These are phyloP conservation scores for Fusarium sp. DNA, from an alignment of 2,329 filamentous ascomycete genomes.

Conservation along the genomic window DNA sequence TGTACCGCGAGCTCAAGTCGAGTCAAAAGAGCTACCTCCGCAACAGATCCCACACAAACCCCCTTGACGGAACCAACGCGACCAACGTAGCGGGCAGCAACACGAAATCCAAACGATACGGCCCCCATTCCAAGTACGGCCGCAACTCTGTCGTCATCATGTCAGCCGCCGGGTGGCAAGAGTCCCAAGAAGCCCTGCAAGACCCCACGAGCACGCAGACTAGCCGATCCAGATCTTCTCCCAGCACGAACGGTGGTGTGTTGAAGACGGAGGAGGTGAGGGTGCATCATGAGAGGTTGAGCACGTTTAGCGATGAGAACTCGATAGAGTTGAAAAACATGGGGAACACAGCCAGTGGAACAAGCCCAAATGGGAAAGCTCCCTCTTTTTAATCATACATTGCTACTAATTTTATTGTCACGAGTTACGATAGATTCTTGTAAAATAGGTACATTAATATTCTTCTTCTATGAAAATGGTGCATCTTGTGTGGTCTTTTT, in stretches of 20 bases:
- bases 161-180: slow-evolving; percentile 47
- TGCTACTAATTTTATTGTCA: neutral
- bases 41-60: slow-evolving; percentile 36
- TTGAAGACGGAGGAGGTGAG: slow-evolving; percentile 49
- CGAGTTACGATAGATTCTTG: neutral
- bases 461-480: neutral
- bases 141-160: slow-evolving; percentile 49
- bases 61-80: slow-evolving; percentile 4
- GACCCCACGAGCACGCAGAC: slow-evolving; percentile 26
- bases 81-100: slow-evolving; percentile 15
- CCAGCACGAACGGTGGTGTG: slow-evolving; percentile 33
- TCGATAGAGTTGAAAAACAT: slow-evolving; percentile 38
- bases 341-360: neutral
- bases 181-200: slow-evolving; percentile 49
- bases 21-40: slow-evolving; percentile 44
- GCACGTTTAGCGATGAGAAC: slow-evolving; percentile 32
- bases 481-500: neutral
- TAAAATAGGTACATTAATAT: neutral
- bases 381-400: neutral
- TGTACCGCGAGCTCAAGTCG: slow-evolving; percentile 49
- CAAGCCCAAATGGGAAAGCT: neutral
- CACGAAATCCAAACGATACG: slow-evolving; percentile 34
- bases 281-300: slow-evolving; percentile 41
- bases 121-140: slow-evolving; percentile 39
- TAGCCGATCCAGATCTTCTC: slow-evolving; percentile 12